Evolutionary conservation across 2,329 filamentous ascomycete species (phyloP).

Genomic region (Juglanconis sp.): DNA sequence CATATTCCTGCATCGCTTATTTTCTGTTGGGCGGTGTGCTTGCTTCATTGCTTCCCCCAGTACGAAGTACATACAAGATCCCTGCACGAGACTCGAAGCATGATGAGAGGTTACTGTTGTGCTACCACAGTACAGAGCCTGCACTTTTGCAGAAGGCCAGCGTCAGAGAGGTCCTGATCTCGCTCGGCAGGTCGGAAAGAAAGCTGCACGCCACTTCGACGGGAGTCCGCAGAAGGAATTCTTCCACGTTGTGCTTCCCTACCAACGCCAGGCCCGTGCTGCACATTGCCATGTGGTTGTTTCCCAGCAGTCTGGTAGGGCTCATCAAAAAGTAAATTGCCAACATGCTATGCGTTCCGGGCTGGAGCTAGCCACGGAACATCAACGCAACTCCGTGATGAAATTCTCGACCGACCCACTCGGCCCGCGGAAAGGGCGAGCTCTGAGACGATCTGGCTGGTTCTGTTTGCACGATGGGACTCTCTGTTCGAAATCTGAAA

Average conservation of each 20-base stretch:
- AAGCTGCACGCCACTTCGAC: not conserved
- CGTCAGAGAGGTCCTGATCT: not conserved
- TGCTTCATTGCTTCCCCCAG: too few species aligned
- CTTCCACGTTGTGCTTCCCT: not conserved
- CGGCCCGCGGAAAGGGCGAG: not conserved
- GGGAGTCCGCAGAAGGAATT: not conserved
- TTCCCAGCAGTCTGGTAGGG: conserved; percentile 1
- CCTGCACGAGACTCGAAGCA: not conserved
- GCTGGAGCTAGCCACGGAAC: not conserved
- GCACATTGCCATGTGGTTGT: not conserved
- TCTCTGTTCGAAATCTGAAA: not conserved
- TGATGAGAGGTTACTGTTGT: not conserved
- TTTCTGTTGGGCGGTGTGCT: not conserved
- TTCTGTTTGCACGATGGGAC: not conserved
- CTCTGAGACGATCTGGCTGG: not conserved
- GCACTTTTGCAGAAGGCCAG: not conserved
- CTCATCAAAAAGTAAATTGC: not conserved
- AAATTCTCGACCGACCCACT: not conserved
- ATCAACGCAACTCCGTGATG: not conserved
- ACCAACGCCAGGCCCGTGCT: not conserved
- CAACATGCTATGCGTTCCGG: not conserved
- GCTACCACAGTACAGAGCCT: not conserved
- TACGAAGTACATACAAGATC: not conserved
- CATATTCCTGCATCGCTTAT: not conserved
- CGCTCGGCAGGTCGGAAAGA: not conserved